A percentile compares a stretch with the other conserved stretches of the same genome.
Evolutionary conservation across 495 filamentous ascomycete genomes (phyloP).

Genomic region (Xylaria sp.): DNA sequence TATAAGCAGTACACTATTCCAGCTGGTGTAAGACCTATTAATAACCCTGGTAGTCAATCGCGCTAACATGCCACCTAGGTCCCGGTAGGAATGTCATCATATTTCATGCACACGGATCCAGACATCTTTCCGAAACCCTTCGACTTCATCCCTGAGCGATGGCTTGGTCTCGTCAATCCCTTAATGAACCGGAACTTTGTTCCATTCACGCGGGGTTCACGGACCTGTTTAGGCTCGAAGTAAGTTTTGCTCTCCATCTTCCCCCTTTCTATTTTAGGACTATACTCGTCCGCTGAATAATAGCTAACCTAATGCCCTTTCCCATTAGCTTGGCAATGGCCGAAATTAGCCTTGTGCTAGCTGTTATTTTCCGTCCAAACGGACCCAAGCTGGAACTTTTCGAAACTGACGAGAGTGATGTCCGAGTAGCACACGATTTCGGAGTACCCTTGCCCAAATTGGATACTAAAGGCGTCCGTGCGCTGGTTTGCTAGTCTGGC

Average conservation of each 20-base stretch:
- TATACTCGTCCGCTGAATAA: background rate
- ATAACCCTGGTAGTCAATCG: background rate
- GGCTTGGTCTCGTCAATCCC: constrained; percentile 42
- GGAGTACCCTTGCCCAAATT: constrained; percentile 22
- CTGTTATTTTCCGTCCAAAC: constrained; percentile 40
- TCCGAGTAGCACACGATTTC: constrained; percentile 23
- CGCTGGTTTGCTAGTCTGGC: background rate
- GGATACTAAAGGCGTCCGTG: constrained; percentile 24
- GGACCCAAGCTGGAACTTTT: constrained; percentile 24
- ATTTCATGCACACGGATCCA: constrained; percentile 45
- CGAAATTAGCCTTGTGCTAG: constrained; percentile 47
- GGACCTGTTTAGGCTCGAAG: constrained; percentile 39
- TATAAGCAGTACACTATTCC: constrained; percentile 38
- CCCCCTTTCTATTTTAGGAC: background rate
- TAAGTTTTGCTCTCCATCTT: constrained; percentile 5
- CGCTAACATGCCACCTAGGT: constrained; percentile 14
- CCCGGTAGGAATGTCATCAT: constrained; percentile 39
- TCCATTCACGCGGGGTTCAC: constrained; percentile 35
- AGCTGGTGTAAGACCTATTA: constrained; percentile 11
- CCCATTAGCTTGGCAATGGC: constrained; percentile 43
- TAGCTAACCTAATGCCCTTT: background rate
- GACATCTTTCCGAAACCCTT: constrained; percentile 45
- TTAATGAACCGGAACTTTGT: constrained; percentile 35
- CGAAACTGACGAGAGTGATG: constrained; percentile 27
- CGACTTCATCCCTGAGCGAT: constrained; percentile 51